Evolutionary conservation across 2,329 filamentous ascomycete species (phyloP).

Genomic region (Leptographium flavum): DNA sequence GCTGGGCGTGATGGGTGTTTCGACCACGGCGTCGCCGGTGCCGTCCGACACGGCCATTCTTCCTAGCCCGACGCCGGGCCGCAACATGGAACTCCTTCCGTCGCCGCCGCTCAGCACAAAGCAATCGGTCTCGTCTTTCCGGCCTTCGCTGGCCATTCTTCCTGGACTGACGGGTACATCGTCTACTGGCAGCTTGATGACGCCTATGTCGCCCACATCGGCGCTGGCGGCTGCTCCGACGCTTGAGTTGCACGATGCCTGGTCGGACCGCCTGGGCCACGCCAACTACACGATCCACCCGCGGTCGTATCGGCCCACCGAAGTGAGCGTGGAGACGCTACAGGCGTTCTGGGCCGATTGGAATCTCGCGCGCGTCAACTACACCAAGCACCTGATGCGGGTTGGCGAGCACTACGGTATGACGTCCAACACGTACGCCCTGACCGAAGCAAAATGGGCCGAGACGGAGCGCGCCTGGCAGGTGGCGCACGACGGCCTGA

Average conservation of each 20-base stretch:
- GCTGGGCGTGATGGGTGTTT: background rate
- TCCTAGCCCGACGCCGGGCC: slow-evolving; percentile 9
- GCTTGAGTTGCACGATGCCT: slow-evolving; percentile 60
- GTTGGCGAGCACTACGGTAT: slow-evolving; percentile 82
- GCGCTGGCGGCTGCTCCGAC: slow-evolving; percentile 18
- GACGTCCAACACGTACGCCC: slow-evolving; percentile 74
- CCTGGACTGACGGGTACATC: slow-evolving; percentile 46
- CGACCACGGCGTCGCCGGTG: background rate
- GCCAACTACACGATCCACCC: slow-evolving; percentile 86
- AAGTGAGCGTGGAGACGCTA: slow-evolving; percentile 40
- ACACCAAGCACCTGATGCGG: slow-evolving; percentile 75
- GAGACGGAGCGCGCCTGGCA: slow-evolving; percentile 66
- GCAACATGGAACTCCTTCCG: slow-evolving; percentile 21
- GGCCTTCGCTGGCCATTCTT: slow-evolving; percentile 43
- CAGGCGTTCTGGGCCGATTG: slow-evolving; percentile 62
- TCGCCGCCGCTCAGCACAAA: slow-evolving; percentile 66
- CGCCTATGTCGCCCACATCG: slow-evolving; percentile 17
- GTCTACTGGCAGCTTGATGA: slow-evolving; percentile 14
- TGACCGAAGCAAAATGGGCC: slow-evolving; percentile 83
- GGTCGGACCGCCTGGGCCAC: slow-evolving; percentile 76
- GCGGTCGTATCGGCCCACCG: slow-evolving; percentile 59
- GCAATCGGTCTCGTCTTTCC: slow-evolving; percentile 65
- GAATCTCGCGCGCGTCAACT: slow-evolving; percentile 72
- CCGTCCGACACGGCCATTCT: background rate
- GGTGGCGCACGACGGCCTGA: slow-evolving; percentile 49